Evolutionary conservation across 352 stramenopile species (phyloP), one percentile per base, ranked within the genome.

Genomic region (Pythium coloratum): DNA sequence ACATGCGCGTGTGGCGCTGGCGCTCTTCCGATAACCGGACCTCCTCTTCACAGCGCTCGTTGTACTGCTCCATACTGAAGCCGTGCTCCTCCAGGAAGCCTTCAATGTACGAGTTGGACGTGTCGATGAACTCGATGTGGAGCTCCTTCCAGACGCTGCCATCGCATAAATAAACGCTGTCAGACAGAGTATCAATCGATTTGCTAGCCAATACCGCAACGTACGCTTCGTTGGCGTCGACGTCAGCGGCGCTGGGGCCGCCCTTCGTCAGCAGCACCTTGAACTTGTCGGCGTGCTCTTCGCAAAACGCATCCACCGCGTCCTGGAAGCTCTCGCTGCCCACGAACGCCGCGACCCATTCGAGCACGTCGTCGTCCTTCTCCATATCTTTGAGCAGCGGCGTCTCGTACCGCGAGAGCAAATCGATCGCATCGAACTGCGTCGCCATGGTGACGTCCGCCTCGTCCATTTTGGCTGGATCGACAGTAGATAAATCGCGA

Each of bases 381-480:
- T 93, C 85, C 85, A 93, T 93, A 71, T 93, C 85, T 67, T 91
- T 91, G 47, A 93, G 75, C 58, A 90, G 72, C 56, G 85, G 85
- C 70, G 84, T 90, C 76, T 93, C 82, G 63, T 91, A 93, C 64
- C 85, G 82, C 55, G 79, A 77, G 58, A 93, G 72, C 62, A 93
- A 69, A 60, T 93, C 85, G 47, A 93, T 93, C 40, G 85, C 85
- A 64, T 93, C 85, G 67, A 93, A 93, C 51, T 74, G 75, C 47
- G 77, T 73, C 80, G 82, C 56, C 67, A 75, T 76, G 33, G 28
- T 60, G 1, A 40, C n/a, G 33, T 24, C 40, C 40, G 40, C 20
- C 6, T 49, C 14, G 40, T 49, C 40, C 40, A 49, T 49, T 24
- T 3, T 49, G 13, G 14, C 24, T 9, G 40, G 20, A 49, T 49